Conservation (phyloP, 2,329 filamentous ascomycete species). For the Trichothecium roseum region DNA sequence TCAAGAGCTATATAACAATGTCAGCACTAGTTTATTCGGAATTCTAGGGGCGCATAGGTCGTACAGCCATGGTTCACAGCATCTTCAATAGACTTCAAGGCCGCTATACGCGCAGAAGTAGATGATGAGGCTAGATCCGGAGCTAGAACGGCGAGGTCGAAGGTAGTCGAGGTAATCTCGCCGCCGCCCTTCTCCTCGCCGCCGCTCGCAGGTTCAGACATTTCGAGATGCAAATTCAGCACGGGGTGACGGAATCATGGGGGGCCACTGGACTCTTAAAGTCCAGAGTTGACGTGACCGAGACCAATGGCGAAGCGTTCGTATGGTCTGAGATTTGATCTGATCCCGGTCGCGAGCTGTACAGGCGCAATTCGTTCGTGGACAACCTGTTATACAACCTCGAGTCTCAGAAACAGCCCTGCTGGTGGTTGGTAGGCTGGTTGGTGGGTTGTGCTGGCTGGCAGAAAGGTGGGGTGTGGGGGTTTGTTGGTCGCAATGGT, state of each 20-base stretch:
- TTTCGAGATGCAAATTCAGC: constrained; percentile 12
- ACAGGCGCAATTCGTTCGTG: too few species aligned
- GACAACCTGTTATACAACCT: too few species aligned
- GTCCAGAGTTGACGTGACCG: too few species aligned
- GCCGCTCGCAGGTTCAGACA: constrained; percentile 28
- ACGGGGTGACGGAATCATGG: constrained; percentile 18
- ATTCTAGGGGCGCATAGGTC: too few species aligned
- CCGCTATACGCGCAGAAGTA: constrained; percentile 42
- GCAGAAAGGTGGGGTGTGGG: too few species aligned
- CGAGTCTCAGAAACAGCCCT: too few species aligned
- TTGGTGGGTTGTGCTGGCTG: too few species aligned
- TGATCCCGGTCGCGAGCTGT: too few species aligned
- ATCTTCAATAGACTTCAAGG: constrained; percentile 47
- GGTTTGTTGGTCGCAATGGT: too few species aligned
- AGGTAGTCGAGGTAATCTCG: constrained; percentile 17
- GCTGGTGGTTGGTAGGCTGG: too few species aligned
- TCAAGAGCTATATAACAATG: constrained; percentile 29
- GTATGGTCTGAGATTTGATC: too few species aligned
- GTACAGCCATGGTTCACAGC: constrained; percentile 34
- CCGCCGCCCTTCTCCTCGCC: constrained; percentile 21
- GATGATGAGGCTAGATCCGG: constrained; percentile 51
- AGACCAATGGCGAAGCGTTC: too few species aligned
- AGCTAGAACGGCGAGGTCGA: constrained; percentile 40
- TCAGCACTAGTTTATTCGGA: not conserved
- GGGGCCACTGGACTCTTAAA: constrained; percentile 17